These are phyloP conservation scores for Tricholoma sp. DNA, from an alignment of 768 basidiomycete species.

Conservation along the genomic window DNA sequence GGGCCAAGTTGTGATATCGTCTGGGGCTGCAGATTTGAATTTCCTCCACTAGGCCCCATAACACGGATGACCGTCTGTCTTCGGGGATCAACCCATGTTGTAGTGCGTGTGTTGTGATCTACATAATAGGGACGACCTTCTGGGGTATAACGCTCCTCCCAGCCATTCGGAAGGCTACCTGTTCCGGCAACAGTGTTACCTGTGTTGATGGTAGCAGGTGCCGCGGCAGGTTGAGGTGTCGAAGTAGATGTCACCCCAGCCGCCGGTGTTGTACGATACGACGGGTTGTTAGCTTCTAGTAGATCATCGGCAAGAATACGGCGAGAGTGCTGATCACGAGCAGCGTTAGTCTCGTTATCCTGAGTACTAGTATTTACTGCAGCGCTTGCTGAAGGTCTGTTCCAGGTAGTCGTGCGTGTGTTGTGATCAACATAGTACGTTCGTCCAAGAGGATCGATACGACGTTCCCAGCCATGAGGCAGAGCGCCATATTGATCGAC, in stretches of 20 bases:
- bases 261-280: constrained; percentile 27
- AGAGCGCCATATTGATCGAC: constrained; percentile 92
- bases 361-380: constrained; percentile 67
- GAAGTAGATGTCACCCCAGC: constrained; percentile 8
- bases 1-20: constrained; percentile 96
- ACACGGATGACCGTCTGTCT: constrained; percentile 96
- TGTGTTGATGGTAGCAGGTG: constrained; percentile 37
- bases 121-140: constrained; percentile 99
- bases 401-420: constrained; percentile 97
- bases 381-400: constrained; percentile 78
- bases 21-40: constrained; percentile 85
- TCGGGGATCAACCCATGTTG: constrained; percentile 99
- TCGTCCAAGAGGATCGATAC: constrained; percentile 91
- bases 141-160: constrained; percentile 98
- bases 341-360: constrained; percentile 77
- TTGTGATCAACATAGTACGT: constrained; percentile 99
- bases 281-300: constrained; percentile 62
- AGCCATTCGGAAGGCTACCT: constrained; percentile 90
- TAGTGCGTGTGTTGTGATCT: constrained; percentile 98
- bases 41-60: constrained; percentile 91
- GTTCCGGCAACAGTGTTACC: constrained; percentile 61
- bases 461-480: constrained; percentile 92
- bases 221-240: constrained; percentile 18
- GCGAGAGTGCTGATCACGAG: constrained; percentile 81
- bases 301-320: constrained; percentile 84